phyloP scores from a whole-genome alignment of 2,329 filamentous ascomycete genomes.

The Colletotrichum viniferum region DNA sequence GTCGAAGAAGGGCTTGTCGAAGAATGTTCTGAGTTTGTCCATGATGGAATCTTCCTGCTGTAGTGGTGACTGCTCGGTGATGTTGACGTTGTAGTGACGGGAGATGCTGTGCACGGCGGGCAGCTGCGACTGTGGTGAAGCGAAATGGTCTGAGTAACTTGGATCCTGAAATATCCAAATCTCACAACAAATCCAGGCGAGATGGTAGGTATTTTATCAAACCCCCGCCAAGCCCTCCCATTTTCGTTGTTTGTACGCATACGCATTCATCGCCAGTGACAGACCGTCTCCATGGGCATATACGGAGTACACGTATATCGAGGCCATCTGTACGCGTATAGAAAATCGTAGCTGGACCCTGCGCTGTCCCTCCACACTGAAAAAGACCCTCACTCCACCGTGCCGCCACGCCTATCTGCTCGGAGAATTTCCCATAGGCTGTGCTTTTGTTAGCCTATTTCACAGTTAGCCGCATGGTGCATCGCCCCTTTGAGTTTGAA shows the following conservation, averaged over 20 bases:
- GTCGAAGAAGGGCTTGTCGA: conserved; percentile 10
- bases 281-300: neutral
- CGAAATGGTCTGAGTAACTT: neutral
- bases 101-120: neutral
- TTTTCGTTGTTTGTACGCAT: neutral
- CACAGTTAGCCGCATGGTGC: neutral
- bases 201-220: neutral
- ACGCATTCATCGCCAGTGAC: neutral
- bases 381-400: neutral
- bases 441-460: neutral
- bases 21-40: neutral
- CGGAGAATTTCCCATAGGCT: neutral
- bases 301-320: neutral
- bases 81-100: accelerated
- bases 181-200: neutral
- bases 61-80: accelerated
- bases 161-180: neutral
- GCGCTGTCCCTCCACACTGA: neutral
- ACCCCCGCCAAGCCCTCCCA: neutral
- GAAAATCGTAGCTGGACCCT: neutral
- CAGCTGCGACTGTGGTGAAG: accelerated
- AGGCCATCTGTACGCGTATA: neutral
- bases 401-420: neutral
- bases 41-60: neutral
- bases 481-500: neutral